A percentile compares a stretch with the other conserved stretches of the same genome.
phyloP scores from a whole-genome alignment of 257 asterid genomes.

The Plectranthus barbatus region DNA sequence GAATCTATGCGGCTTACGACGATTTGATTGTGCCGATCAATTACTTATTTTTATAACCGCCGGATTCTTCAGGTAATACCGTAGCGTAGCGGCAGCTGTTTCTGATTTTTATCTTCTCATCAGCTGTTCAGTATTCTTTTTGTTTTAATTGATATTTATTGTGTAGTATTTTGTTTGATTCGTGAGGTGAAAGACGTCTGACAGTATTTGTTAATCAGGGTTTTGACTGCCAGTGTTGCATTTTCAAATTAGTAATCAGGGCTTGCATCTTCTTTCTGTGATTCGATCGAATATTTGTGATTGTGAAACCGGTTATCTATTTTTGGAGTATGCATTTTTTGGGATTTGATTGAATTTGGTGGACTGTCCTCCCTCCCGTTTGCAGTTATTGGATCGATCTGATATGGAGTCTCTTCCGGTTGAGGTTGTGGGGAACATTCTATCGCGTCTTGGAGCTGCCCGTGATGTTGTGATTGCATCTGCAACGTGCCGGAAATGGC shows the following conservation, averaged over 20 bases:
- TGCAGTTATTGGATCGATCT: conserved; percentile 14
- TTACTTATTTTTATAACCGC: background rate
- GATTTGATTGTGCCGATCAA: conserved; percentile 18
- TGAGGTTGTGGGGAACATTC: conserved; percentile 83
- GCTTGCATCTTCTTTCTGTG: conserved; percentile 6
- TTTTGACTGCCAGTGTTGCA: background rate
- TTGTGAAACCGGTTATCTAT: conserved; percentile 13
- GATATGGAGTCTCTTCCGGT: conserved; percentile 80
- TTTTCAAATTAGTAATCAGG: background rate
- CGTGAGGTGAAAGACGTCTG: conserved; percentile 1
- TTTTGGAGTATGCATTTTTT: conserved; percentile 11
- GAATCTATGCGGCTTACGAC: background rate
- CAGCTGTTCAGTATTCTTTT: background rate
- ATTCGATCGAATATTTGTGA: conserved; percentile 13
- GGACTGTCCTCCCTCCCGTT: conserved; percentile 10
- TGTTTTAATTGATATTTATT: conserved; percentile 16
- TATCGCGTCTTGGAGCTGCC: conserved; percentile 73
- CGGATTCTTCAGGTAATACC: conserved; percentile 30
- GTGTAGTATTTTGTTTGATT: conserved; percentile 1
- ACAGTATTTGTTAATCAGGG: background rate
- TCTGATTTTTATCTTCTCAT: background rate
- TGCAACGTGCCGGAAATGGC: conserved; percentile 80
- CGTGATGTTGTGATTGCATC: conserved; percentile 82
- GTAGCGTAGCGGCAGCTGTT: no score
- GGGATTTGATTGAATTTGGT: conserved; percentile 17